Percentiles rank a stretch among this genome's conserved stretches.
Evolutionary conservation across 257 asterid genomes (phyloP).

Genomic region (Scutellaria galericulata): DNA sequence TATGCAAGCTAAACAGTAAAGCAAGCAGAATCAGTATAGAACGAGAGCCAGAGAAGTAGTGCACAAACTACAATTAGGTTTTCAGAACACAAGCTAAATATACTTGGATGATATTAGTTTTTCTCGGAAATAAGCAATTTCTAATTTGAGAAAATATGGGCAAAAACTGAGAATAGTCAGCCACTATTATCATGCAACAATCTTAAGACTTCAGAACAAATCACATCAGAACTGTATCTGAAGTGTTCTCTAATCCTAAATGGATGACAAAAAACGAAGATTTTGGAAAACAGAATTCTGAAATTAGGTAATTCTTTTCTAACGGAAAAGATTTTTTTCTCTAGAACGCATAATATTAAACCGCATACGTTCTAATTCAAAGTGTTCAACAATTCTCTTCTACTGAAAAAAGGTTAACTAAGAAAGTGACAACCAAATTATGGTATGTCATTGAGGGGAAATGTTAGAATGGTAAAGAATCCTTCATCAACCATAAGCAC

Average conservation of each 20-base stretch:
- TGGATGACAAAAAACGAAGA: background rate
- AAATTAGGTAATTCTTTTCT: background rate
- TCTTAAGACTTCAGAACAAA: conserved; percentile 23
- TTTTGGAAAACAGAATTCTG: background rate
- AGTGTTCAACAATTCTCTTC: no score
- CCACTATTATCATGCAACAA: conserved; percentile 9
- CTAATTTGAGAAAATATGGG: background rate
- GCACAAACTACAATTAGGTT: background rate
- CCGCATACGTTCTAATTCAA: no score
- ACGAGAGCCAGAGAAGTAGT: conserved; percentile 12
- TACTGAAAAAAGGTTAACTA: no score
- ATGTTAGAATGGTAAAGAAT: background rate
- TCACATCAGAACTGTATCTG: background rate
- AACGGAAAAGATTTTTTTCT: background rate
- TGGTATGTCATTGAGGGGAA: background rate
- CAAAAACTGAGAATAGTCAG: background rate
- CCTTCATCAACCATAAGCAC: background rate
- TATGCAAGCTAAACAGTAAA: background rate
- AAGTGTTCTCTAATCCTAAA: background rate
- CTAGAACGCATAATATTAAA: no score
- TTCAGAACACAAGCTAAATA: conserved; percentile 11
- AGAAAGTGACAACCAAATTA: background rate
- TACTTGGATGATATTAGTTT: background rate
- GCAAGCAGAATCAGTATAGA: conserved; percentile 15
- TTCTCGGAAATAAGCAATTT: conserved; percentile 14